Evolutionary conservation across 1,284 basidiomycete genomes (phyloP), one percentile per base, ranked within the genome.

Genomic region (Sporisorium sorghi): DNA sequence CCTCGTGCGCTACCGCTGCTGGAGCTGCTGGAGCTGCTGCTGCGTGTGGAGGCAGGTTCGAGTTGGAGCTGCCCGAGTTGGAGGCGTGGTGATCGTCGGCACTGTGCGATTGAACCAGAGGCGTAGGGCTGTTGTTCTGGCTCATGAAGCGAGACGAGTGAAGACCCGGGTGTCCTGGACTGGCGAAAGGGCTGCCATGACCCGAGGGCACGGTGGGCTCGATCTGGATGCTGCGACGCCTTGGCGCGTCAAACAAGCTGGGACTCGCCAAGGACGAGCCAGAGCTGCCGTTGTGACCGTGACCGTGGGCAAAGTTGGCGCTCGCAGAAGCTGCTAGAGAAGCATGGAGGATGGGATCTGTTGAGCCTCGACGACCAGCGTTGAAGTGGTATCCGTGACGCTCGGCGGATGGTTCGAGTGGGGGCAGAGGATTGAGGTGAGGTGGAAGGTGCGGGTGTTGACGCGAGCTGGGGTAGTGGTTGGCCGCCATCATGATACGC

Each of bases 341-440:
- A 19, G 76, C 70, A 39, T 78, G 76, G 17, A 78, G 60, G 46
- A 73, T 63, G 42, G 76, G 76, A 47, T 78, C 76, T 30, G 76
- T 78, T 8, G 73, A 76, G 46, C 76, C 76, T 32, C 76, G 47
- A 23, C 63, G 68, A 5, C 53, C 58, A 21, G 62, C 47, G 44
- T 68, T 51, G 42, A 58, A 56, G 51, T 73, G 56, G 46, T 63
- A 62, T 19, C 55, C 43, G 40, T 70, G 73, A 30, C 67, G 64
- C 33, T 77, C 71, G 11, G 70, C 75, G 8, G 60, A 66, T 11
- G 75, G 75, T 42, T 77, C 75, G 51, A 77, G 64, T 8, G 75
- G 72, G 15, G 72, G 68, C n/a, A 77, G 66, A 7, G 68, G 71
- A 26, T 62, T 71, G 55, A 76, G 68, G 43, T 76, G 68, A 10